phyloP scores from a whole-genome alignment of 2,329 filamentous ascomycete genomes.

The Trichoderma brevicompactum region DNA sequence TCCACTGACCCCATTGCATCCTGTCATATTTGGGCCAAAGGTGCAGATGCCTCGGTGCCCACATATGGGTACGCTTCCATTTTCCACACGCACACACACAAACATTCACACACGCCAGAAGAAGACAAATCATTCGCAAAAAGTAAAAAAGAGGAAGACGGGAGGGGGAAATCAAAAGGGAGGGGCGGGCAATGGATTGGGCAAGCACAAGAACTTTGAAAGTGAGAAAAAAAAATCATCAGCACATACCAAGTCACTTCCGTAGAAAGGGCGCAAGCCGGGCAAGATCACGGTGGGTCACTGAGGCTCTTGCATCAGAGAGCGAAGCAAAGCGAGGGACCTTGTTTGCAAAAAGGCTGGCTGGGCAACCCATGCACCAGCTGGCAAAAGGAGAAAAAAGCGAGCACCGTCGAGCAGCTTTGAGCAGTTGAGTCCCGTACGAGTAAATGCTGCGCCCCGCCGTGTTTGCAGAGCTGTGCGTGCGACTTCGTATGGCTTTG shows the following conservation, averaged over 20 bases:
- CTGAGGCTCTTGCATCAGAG: not conserved
- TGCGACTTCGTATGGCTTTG: too few relatives aligned
- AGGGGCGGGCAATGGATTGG: not conserved
- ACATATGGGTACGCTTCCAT: not conserved
- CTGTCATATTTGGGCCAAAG: not conserved
- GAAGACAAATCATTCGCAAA: not conserved
- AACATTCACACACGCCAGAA: not conserved
- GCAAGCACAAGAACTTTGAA: not conserved
- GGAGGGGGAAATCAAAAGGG: not conserved
- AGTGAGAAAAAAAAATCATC: not conserved
- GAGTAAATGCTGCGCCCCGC: too few relatives aligned
- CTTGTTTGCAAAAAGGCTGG: too few relatives aligned
- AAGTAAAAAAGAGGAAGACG: not conserved
- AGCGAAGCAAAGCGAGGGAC: not conserved
- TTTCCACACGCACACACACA: not conserved
- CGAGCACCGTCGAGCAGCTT: too few relatives aligned
- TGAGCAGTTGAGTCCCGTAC: too few relatives aligned
- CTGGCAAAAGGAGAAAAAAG: too few relatives aligned
- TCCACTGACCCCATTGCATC: slow-evolving; percentile 2
- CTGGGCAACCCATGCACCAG: not conserved
- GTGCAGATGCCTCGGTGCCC: slow-evolving; percentile 20
- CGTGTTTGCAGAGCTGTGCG: too few relatives aligned
- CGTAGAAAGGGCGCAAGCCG: not conserved
- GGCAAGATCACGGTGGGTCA: not conserved
- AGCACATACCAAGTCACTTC: not conserved